Evolutionary conservation across 139 green algal species (phyloP), one percentile per base, ranked within the genome.

Genomic region (Coelastrella sp.): DNA sequence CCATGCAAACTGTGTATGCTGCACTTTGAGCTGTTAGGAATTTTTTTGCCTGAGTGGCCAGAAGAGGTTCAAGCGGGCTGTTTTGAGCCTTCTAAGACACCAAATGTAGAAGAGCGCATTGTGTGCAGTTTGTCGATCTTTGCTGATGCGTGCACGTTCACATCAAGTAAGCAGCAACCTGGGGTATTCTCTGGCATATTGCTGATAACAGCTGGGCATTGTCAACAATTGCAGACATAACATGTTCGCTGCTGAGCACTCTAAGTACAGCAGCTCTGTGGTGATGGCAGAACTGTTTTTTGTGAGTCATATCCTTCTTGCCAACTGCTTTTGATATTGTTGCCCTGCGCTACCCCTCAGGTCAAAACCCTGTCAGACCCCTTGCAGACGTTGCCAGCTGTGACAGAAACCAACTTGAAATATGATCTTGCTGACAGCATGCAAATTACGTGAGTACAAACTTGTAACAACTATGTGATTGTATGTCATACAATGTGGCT

Each of bases 351-450:
- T 3, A 49, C 3, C 1, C 35, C 35, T 49, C 25, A 90, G 74
- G 59, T 85, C 7, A 7, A 24, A 5, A 85, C 86, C 5, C 56
- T 65, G 74, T 84, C 63, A 11, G 76, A 91, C 57, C 87, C 87
- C 22, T 19, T 91, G 78, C 65, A 73, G 15, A 57, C 57, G 83
- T 83, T 91, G 80, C 73, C 83, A 72, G 87, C 95, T 84, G 80
- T 97, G 7, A 95, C 91, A 1, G 11, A 85, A 15, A 82, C 87
- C 57, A 95, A 95, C 78, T 85, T 97, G 8, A 84, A 87, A 72
- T 93, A 94, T 82, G 95, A 97, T 76, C 59, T 95, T 12, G 61
- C 89, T 22, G 95, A 97, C 79, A 91, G 89, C 17, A 60, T 85
- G 61, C 89, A 90, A 35, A 91, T 95, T 82, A 87, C 65, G 88